phyloP scores from a whole-genome alignment of 2,329 filamentous ascomycete genomes.

The Alternaria conjuncta region DNA sequence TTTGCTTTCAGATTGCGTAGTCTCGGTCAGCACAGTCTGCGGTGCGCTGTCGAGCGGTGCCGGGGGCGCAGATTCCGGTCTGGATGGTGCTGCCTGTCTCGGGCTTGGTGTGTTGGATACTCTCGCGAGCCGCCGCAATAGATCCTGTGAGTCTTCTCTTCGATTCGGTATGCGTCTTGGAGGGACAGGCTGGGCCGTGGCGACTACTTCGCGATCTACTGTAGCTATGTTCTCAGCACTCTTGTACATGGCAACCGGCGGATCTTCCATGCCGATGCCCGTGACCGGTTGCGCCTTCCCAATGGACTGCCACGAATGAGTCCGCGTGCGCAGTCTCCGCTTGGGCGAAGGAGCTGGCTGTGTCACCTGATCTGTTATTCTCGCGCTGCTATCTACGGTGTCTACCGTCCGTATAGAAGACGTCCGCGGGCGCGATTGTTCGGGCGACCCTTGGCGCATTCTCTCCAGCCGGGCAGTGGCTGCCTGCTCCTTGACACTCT shows the following conservation, averaged over 20 bases:
- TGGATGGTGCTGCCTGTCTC: slow-evolving; percentile 27
- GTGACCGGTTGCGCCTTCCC: slow-evolving; percentile 36
- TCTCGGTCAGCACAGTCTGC: slow-evolving; percentile 11
- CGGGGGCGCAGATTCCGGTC: slow-evolving; percentile 31
- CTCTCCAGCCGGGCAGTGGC: slow-evolving; percentile 38
- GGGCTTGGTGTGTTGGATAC: slow-evolving; percentile 57
- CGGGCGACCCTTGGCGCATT: slow-evolving; percentile 39
- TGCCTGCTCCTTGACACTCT: slow-evolving; percentile 45
- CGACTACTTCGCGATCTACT: slow-evolving; percentile 36
- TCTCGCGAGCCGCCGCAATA: slow-evolving; percentile 55
- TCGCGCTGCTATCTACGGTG: slow-evolving; percentile 1
- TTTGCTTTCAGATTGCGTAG: neutral
- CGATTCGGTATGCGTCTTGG: slow-evolving; percentile 38
- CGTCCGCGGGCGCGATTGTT: slow-evolving; percentile 28
- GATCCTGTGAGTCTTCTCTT: slow-evolving; percentile 54
- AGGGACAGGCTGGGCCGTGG: slow-evolving; percentile 27
- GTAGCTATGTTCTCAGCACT: slow-evolving; percentile 42
- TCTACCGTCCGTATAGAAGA: slow-evolving; percentile 18
- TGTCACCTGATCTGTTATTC: slow-evolving; percentile 8
- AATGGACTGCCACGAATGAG: slow-evolving; percentile 39
- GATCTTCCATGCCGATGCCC: slow-evolving; percentile 34
- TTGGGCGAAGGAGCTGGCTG: slow-evolving; percentile 14
- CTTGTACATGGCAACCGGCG: slow-evolving; percentile 44
- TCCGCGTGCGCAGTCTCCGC: slow-evolving; percentile 27
- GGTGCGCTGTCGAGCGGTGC: slow-evolving; percentile 22